Conservation (phyloP, 352 stramenopile genomes). For the Phytophthora palmivora region DNA sequence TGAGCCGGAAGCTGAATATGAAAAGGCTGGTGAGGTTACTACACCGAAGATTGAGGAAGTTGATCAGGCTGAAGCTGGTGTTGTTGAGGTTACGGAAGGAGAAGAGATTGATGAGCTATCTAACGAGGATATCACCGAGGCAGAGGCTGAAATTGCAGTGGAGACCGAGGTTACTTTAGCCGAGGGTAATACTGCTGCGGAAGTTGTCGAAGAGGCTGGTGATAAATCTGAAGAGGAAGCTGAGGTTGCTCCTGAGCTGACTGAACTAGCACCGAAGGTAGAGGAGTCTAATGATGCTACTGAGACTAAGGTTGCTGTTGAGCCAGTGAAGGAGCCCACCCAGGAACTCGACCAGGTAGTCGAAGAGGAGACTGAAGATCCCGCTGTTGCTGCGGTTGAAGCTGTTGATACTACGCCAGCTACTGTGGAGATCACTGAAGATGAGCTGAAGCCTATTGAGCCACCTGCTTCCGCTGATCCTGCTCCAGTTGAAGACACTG, state of each 20-base stretch:
- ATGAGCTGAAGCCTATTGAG: neutral
- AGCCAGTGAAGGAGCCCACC: slow-evolving; percentile 2
- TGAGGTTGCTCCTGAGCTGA: neutral
- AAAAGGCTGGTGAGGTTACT: neutral
- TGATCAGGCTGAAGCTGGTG: neutral
- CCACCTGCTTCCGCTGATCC: neutral
- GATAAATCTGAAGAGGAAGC: neutral
- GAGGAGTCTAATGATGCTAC: neutral
- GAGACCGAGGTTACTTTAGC: neutral
- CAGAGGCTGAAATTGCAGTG: neutral
- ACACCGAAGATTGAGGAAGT: neutral
- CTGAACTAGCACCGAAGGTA: neutral
- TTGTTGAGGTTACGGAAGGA: neutral
- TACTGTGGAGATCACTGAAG: neutral
- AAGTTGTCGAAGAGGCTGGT: slow-evolving; percentile 1
- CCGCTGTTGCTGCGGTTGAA: neutral
- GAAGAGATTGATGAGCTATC: neutral
- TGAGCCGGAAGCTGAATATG: neutral
- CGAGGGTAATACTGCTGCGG: neutral
- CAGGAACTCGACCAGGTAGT: too few species aligned
- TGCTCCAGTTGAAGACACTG: neutral
- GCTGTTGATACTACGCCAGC: neutral
- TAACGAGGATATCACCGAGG: neutral
- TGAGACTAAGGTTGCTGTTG: slow-evolving; percentile 1
- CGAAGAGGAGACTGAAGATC: slow-evolving; percentile 1